phyloP scores from a whole-genome alignment of 768 basidiomycete species.

The Aureoboletus auriporus region DNA sequence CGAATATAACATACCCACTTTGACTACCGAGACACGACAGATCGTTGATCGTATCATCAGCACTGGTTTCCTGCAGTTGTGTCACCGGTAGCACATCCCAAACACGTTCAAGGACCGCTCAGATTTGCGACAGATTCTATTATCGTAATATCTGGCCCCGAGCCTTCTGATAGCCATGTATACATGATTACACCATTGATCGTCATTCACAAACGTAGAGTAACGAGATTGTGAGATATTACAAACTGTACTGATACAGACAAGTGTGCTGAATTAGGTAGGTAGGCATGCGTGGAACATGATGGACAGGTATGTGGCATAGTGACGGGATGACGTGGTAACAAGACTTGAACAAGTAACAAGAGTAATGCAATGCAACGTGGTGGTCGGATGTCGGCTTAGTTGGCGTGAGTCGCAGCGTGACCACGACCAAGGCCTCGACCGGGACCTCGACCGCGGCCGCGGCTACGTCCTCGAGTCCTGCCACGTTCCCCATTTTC shows the following conservation, averaged over 20 bases:
- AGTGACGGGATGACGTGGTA: conserved; percentile 17
- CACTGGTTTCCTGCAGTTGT: neutral
- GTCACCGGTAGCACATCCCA: neutral
- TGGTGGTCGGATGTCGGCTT: conserved; percentile 9
- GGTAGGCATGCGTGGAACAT: conserved; percentile 20
- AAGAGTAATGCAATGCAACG: conserved; percentile 17
- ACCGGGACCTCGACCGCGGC: conserved; percentile 36
- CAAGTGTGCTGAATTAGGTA: conserved; percentile 12
- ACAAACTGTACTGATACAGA: conserved; percentile 11
- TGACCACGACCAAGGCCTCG: conserved; percentile 37
- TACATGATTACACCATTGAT: conserved; percentile 12
- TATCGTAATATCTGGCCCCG: neutral
- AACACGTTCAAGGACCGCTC: conserved; percentile 6
- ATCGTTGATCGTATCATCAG: neutral
- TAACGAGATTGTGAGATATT: conserved; percentile 13
- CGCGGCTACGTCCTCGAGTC: conserved; percentile 37
- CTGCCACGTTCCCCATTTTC: conserved; percentile 33
- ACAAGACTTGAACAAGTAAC: conserved; percentile 12
- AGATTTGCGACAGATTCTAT: neutral
- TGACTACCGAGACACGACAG: conserved; percentile 10
- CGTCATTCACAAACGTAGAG: conserved; percentile 9
- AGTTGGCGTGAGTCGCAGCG: conserved; percentile 15
- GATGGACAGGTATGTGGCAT: conserved; percentile 17
- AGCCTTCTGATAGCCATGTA: conserved; percentile 1
- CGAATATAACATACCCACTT: conserved; percentile 8